Percentiles rank a stretch among this genome's conserved stretches.
phyloP scores from a whole-genome alignment of 768 basidiomycete species.

The Wakefieldia striispora region DNA sequence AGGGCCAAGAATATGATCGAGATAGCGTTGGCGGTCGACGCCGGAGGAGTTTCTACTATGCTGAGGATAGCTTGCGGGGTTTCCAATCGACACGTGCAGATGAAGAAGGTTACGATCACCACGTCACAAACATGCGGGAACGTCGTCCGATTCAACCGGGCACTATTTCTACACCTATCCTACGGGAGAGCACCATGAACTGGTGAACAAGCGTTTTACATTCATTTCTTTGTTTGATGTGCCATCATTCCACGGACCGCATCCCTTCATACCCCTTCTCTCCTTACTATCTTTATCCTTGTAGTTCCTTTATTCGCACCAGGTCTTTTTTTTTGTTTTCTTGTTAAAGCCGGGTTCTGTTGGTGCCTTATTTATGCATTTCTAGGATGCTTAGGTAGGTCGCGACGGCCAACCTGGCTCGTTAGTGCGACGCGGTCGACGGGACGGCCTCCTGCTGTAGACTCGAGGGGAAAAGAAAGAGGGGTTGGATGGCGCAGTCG shows the following conservation, averaged over 20 bases:
- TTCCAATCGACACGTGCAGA: conserved; percentile 41
- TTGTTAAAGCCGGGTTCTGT: conserved; percentile 20
- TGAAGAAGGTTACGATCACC: conserved; percentile 38
- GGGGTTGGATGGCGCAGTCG: conserved; percentile 4
- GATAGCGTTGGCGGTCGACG: conserved; percentile 73
- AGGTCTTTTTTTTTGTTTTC: conserved; percentile 4
- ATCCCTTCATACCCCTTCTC: conserved; percentile 14
- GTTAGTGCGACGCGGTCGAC: conserved; percentile 2
- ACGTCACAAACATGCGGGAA: conserved; percentile 45
- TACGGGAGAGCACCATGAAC: conserved; percentile 82
- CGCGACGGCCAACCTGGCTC: conserved; percentile 8
- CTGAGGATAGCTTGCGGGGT: conserved; percentile 77
- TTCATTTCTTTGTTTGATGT: neutral
- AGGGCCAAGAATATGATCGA: conserved; percentile 74
- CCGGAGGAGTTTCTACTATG: conserved; percentile 80
- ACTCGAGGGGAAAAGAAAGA: neutral
- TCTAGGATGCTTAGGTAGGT: conserved; percentile 20
- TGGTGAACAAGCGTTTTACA: conserved; percentile 49
- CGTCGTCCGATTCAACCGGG: conserved; percentile 57
- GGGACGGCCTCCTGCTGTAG: neutral
- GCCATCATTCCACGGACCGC: conserved; percentile 8
- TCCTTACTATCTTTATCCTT: conserved; percentile 4
- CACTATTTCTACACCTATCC: conserved; percentile 71
- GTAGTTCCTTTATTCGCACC: conserved; percentile 1
- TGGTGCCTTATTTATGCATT: conserved; percentile 26